Evolutionary conservation across 306 rosid genomes (phyloP), one percentile per base, ranked within the genome.

Genomic region (Lupinus albus): DNA sequence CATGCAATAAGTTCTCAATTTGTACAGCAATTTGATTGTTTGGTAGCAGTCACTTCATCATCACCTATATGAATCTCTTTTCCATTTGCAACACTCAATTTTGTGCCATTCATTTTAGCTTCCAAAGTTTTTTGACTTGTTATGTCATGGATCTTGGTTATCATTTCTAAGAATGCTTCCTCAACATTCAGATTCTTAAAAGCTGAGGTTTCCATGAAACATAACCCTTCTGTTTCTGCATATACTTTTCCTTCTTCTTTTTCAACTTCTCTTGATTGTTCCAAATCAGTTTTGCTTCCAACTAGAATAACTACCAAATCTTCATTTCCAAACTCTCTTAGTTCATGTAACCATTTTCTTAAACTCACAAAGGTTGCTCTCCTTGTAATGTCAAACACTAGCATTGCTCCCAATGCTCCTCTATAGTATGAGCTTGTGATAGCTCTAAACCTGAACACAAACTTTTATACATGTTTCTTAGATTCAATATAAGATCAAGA

Each of bases 121-220:
- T 87, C 87, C 72, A 92, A 81, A 21, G 73, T 75, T 57, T 79
- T 92, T 2, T 86, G 95, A 67, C 72, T 84, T 15, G 87, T 84
- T 53, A 84, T 79, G 8, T 88, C 83, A 51, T 86, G 87, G 21
- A 92, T 92, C 79, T 76, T 84, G 8, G 83, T 68, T 56, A 92
- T 70, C 95, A 89, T 89, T 44, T 84, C 72, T 9, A 87, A 75
- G 55, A 93, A 93, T 11, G 89, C 91, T 33, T 85, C 85, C 44
- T 93, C 97, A 13, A 93, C 98, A 17, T 93, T 89, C 12, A 82
- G 44, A 68, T 89, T 88, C 63, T 93, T 87, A 28, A 86, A 36
- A 4, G 98, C 98, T 1, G 97, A 93, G 3, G 98, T 93, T 74
- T 93, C 98, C 97, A 89, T 88, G 81, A 93, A 93, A 67, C 82